Evolutionary conservation across 2,329 filamentous ascomycete species (phyloP), one percentile per base, ranked within the genome.

Genomic region (Leptographium radiaticola): DNA sequence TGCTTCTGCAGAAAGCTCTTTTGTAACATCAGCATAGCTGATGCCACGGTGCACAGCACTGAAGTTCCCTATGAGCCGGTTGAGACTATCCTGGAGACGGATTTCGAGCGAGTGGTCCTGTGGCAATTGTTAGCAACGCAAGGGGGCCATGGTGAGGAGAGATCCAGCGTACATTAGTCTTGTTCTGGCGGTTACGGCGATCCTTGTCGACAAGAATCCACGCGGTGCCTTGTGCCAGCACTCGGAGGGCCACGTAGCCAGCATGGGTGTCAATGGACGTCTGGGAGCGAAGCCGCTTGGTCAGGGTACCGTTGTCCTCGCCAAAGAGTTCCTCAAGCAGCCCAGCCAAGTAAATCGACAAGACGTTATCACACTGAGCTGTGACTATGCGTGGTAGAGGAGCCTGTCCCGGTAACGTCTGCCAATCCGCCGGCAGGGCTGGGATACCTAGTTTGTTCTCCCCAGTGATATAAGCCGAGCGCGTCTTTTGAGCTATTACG

Each of bases 381-480:
- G 59, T 60, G 45, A 60, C 48, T 31, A 60, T 54, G 31, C 59
- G 59, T 1, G 59, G 59, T 33, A 60, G 44, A 1, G 59, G 57
- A 1, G 36, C 20, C 18, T 49, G 25, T 30, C 40, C 31, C 4
- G 53, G 45, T 42, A 57, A 42, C 5, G 54, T 40, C 7, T 42
- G 12, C 6, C 51, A 30, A 12, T 53, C 50, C 3, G 11, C 25
- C 0, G 59, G 56, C 6, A 60, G 36, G 10, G 34, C 33, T 39
- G 48, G n/a, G 31, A 59, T 15, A 39, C 49, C 7, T 43, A 60
- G 45, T 20, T 20, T 15, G 53, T 52, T 40, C 11, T n/a, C 15
- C 5, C 54, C 54, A 6, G 31, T 34, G 7, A 56, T 30, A 20
- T 34, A 56, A 2, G 47, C 42, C 2, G 54, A 56, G 8, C 51